Evolutionary conservation across 2,329 filamentous ascomycete species (phyloP).

Genomic region (Orbilia ellipsospora): DNA sequence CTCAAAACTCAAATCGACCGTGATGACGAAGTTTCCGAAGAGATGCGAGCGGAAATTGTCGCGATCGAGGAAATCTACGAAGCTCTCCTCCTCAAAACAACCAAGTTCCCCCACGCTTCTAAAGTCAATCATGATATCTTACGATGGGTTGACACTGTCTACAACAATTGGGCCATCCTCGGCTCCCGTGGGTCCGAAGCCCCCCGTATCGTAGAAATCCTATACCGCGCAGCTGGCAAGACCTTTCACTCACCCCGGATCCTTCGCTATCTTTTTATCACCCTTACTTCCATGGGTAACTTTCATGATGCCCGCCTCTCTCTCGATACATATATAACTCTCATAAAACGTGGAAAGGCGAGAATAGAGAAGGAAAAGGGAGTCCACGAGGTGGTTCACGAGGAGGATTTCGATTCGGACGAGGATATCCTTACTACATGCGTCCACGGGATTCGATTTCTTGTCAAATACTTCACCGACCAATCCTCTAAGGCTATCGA

Average conservation of each 20-base stretch:
- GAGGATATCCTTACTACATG: conserved; percentile 80
- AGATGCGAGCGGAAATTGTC: conserved; percentile 80
- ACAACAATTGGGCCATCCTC: conserved; percentile 85
- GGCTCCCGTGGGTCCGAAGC: conserved; percentile 72
- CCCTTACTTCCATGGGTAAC: conserved; percentile 87
- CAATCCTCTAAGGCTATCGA: conserved; percentile 82
- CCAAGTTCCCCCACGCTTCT: conserved; percentile 84
- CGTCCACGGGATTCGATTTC: conserved; percentile 79
- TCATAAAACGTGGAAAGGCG: conserved; percentile 85
- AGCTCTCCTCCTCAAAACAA: conserved; percentile 78
- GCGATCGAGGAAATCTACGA: conserved; percentile 84
- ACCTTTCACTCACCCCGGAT: conserved; percentile 95
- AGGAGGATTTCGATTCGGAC: conserved; percentile 80
- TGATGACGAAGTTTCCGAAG: conserved; percentile 65
- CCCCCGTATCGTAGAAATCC: conserved; percentile 78
- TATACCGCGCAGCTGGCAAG: conserved; percentile 90
- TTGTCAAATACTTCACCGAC: conserved; percentile 83
- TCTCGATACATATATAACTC: conserved; percentile 89
- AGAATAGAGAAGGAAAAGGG: conserved; percentile 84
- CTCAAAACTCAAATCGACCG: conserved; percentile 37
- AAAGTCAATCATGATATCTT: conserved; percentile 83
- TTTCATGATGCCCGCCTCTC: conserved; percentile 92
- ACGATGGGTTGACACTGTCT: conserved; percentile 79
- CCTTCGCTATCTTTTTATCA: conserved; percentile 83
- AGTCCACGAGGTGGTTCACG: conserved; percentile 71